Evolutionary conservation across 2,329 filamentous ascomycete species (phyloP).

Genomic region (Botrytis fabae): DNA sequence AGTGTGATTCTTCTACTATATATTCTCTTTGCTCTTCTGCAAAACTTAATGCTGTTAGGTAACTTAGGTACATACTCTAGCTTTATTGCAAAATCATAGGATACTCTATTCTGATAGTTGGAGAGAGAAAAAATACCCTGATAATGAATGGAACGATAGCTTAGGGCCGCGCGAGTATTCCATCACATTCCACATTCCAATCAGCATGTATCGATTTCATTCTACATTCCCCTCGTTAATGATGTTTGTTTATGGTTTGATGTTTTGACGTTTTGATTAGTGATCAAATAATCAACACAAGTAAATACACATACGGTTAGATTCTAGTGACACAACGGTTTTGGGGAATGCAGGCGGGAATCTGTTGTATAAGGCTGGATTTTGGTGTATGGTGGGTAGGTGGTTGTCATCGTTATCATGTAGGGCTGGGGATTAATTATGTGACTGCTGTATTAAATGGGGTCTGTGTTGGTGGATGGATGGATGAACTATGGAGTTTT

Average conservation of each 20-base stretch:
- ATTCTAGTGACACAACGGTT: background rate
- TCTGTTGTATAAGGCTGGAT: background rate
- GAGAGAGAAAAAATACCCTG: too few species aligned
- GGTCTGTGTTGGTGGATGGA: background rate
- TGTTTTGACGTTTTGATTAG: background rate
- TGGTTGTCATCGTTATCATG: background rate
- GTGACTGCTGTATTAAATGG: accelerated
- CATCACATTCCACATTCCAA: background rate
- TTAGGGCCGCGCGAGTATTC: background rate
- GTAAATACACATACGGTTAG: background rate
- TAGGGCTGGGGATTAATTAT: background rate
- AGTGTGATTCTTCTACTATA: background rate
- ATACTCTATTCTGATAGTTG: background rate
- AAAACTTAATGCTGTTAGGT: background rate
- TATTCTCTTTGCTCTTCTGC: background rate
- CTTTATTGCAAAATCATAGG: background rate
- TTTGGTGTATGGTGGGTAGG: too few species aligned
- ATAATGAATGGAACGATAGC: too few species aligned
- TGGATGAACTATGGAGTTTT: too few species aligned
- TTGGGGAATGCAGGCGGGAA: background rate
- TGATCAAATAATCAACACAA: background rate
- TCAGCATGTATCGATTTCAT: background rate
- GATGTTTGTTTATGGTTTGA: background rate
- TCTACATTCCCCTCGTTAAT: background rate
- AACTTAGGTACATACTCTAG: background rate